Conservation (phyloP, 2,329 filamentous ascomycete genomes). For the Calonectria naviculata region DNA sequence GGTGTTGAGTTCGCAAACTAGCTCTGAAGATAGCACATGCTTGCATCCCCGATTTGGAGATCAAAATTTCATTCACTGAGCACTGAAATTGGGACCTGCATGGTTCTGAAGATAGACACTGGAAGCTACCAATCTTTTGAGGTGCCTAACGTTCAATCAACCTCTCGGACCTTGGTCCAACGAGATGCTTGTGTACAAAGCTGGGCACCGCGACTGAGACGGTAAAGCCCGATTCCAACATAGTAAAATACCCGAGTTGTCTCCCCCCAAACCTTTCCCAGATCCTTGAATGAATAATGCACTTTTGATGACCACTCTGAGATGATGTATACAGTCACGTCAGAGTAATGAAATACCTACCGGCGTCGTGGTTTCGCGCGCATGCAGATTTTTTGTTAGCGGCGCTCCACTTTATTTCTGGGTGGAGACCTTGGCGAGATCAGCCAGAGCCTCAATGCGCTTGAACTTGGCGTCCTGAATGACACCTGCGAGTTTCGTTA, state of each 20-base stretch:
- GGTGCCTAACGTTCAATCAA: not conserved
- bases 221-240: not conserved
- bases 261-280: not conserved
- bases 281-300: not conserved
- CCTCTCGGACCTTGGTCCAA: not conserved
- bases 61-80: too few relatives aligned
- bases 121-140: not conserved
- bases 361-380: not conserved
- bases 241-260: not conserved
- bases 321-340: too few relatives aligned
- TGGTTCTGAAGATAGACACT: not conserved
- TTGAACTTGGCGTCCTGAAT: constrained; percentile 83
- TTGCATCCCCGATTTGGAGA: too few relatives aligned
- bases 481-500: constrained; percentile 61
- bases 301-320: not conserved
- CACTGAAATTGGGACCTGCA: not conserved
- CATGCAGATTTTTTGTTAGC: not conserved
- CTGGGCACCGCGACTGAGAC: not conserved
- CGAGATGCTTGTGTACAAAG: not conserved
- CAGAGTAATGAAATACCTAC: not conserved
- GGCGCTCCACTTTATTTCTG: constrained; percentile 34
- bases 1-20: too few relatives aligned
- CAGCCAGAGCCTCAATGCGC: constrained; percentile 76
- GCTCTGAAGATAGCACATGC: too few relatives aligned
- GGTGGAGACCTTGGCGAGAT: constrained; percentile 66